Evolutionary conservation across 2,329 filamentous ascomycete species (phyloP).

Genomic region (Furcasterigmium sp.): DNA sequence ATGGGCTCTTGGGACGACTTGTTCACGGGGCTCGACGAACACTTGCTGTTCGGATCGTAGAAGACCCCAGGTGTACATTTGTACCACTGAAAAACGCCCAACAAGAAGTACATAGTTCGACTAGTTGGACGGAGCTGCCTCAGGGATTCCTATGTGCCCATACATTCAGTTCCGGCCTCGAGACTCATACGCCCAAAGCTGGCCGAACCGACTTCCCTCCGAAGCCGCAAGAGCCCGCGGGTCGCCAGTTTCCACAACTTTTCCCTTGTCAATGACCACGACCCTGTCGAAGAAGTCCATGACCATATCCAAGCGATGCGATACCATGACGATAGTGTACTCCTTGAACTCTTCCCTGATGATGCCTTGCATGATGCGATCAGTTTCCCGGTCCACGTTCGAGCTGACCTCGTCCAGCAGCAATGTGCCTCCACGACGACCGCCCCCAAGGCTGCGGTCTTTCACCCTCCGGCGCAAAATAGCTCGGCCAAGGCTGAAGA

Average conservation of each 20-base stretch:
- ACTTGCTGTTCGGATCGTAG: slow-evolving; percentile 10
- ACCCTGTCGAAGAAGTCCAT: slow-evolving; percentile 44
- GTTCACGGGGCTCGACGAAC: slow-evolving; percentile 16
- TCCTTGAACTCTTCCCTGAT: slow-evolving; percentile 30
- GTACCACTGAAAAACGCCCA: too few species aligned
- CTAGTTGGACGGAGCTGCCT: too few species aligned
- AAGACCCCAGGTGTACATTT: too few species aligned
- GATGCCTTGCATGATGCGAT: slow-evolving; percentile 33
- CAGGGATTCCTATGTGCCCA: too few species aligned
- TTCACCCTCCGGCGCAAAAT: slow-evolving; percentile 38
- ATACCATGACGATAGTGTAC: slow-evolving; percentile 50
- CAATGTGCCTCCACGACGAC: slow-evolving; percentile 19
- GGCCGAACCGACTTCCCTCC: slow-evolving; percentile 21
- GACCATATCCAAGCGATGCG: slow-evolving; percentile 43
- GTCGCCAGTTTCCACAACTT: slow-evolving; percentile 27
- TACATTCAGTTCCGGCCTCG: too few species aligned
- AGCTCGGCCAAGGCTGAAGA: slow-evolving; percentile 54
- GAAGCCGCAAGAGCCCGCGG: slow-evolving; percentile 10
- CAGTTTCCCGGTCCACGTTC: slow-evolving; percentile 35
- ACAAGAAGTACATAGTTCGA: too few species aligned
- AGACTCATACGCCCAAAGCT: slow-evolving; percentile 22
- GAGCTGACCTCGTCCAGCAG: slow-evolving; percentile 38
- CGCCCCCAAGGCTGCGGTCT: slow-evolving; percentile 3
- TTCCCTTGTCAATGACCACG: slow-evolving; percentile 42
- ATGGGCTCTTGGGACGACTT: slow-evolving; percentile 16